These are phyloP conservation scores for Lasiosphaeriaceae sp. DNA, from an alignment of 495 filamentous ascomycete species.

Conservation along the genomic window DNA sequence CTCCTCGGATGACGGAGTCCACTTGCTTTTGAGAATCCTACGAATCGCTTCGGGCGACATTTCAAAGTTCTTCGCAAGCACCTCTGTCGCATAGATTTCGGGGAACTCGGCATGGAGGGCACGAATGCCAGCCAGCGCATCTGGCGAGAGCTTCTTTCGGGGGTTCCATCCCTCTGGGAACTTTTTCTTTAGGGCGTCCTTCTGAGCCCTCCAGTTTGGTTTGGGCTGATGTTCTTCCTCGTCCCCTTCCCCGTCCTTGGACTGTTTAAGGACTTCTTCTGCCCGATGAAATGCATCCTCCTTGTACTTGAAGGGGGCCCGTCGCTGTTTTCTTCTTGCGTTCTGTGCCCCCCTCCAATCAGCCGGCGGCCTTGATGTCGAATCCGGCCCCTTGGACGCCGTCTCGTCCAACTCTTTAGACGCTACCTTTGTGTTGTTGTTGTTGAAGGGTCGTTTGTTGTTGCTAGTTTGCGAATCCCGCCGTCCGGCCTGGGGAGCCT, in stretches of 20 bases:
- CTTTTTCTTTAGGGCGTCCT: conserved; percentile 39
- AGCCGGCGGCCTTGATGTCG: too few relatives aligned
- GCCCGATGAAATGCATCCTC: too few relatives aligned
- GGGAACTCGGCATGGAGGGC: conserved; percentile 72
- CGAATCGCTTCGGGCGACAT: conserved; percentile 83
- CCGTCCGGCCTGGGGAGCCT: too few relatives aligned
- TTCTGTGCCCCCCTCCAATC: too few relatives aligned
- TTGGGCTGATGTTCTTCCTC: background rate
- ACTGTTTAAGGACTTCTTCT: background rate
- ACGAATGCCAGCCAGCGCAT: conserved; percentile 82
- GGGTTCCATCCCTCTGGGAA: conserved; percentile 78
- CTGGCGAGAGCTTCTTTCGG: conserved; percentile 81
- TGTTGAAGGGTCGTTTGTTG: too few relatives aligned
- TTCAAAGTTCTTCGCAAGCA: conserved; percentile 75
- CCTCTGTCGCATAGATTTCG: conserved; percentile 65
- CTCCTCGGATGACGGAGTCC: conserved; percentile 65
- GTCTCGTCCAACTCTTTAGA: too few relatives aligned
- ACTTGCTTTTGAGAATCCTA: conserved; percentile 80
- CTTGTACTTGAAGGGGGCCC: too few relatives aligned
- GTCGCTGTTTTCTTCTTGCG: too few relatives aligned
- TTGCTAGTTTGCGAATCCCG: too few relatives aligned
- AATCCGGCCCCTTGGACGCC: too few relatives aligned
- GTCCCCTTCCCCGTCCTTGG: background rate
- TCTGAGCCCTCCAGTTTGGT: conserved; percentile 24
- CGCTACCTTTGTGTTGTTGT: too few relatives aligned